phyloP scores from a whole-genome alignment of 2,329 filamentous ascomycete species.

The Colletotrichum caudatum region DNA sequence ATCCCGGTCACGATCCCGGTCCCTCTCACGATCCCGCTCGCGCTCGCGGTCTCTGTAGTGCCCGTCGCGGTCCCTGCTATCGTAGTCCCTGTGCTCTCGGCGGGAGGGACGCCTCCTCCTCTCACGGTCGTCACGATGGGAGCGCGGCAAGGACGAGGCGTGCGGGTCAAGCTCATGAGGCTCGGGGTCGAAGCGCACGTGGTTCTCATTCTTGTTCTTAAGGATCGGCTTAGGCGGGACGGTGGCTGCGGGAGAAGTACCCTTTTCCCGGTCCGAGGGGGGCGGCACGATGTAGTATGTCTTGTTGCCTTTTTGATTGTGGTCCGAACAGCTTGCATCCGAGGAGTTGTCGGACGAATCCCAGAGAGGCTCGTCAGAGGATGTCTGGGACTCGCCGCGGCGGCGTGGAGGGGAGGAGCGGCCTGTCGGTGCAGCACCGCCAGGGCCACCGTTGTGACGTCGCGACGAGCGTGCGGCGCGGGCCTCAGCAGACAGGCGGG shows the following conservation, averaged over 20 bases:
- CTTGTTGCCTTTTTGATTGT: slow-evolving; percentile 48
- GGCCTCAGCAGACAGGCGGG: slow-evolving; percentile 61
- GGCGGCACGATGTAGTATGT: slow-evolving; percentile 57
- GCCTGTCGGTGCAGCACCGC: slow-evolving; percentile 18
- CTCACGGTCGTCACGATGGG: slow-evolving; percentile 50
- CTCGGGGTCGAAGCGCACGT: slow-evolving; percentile 65
- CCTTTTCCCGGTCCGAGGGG: slow-evolving; percentile 46
- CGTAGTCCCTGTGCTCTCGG: slow-evolving; percentile 40
- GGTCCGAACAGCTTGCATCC: slow-evolving; percentile 43
- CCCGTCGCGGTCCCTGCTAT: slow-evolving; percentile 52
- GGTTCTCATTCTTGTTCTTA: slow-evolving; percentile 70
- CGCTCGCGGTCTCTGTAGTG: slow-evolving; percentile 53
- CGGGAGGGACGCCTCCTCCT: slow-evolving; percentile 46
- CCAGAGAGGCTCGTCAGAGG: slow-evolving; percentile 46
- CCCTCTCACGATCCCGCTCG: slow-evolving; percentile 48
- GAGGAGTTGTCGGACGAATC: slow-evolving; percentile 48
- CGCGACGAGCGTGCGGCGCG: slow-evolving; percentile 54
- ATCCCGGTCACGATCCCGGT: slow-evolving; percentile 48
- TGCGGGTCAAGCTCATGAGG: slow-evolving; percentile 57
- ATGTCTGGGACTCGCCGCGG: slow-evolving; percentile 32
- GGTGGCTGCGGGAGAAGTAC: slow-evolving; percentile 51
- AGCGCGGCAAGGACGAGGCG: slow-evolving; percentile 46
- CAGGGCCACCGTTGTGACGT: slow-evolving; percentile 26
- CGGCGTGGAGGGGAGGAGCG: slow-evolving; percentile 11
- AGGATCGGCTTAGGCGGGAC: slow-evolving; percentile 68